Base-by-base conservation (phyloP, 352 stramenopile genomes). In the Phytophthora agathidicida region DNA sequence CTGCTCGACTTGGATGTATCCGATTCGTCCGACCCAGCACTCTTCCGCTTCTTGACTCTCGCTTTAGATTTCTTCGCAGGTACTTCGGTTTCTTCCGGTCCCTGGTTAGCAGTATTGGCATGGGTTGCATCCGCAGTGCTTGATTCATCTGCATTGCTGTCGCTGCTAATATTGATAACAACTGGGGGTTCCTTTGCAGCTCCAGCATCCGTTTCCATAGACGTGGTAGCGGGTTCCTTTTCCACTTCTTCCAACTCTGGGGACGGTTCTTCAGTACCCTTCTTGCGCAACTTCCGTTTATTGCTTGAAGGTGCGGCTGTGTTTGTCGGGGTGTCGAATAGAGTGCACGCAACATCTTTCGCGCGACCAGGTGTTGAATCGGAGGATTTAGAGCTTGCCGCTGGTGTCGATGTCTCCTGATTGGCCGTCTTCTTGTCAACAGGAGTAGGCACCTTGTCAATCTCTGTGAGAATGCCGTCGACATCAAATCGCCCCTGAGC, bases 311-410 rank as follows among this genome's bases (percentile, higher is more conserved):
- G 33, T 16, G 37, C n/a, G n/a, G 41, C 44, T 37, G 57, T 38
- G 38, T 68, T 67, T 37, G 78, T 77, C 6, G 80, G 78, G 1
- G 80, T 88, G 48, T 87, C 77, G 38, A 88, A 89, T 7, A 88
- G 53, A 26, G 74, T 86, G 27, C 66, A 77, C 6, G 71, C 43
- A 19, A 74, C 56, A 22, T 76, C 68, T 58, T 77, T 84, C 7
- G 53, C 52, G 11, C 56, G 55, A 19, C 47, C 38, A 30, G 58
- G 42, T 3, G 54, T 58, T 8, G 42, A 27, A 14, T 39, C 60
- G 1, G 55, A 47, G 42, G 32, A 10, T 31, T 68, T 67, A 13
- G 51, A 43, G 16, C 17, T 32, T 44, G 26, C 42, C 7, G 52
- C 31, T 6, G 42, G 54, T 19, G 63, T 66, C 19, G 41, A 26